Evolutionary conservation across 345 rosid species (phyloP).

Genomic region (Theobroma cacao): DNA sequence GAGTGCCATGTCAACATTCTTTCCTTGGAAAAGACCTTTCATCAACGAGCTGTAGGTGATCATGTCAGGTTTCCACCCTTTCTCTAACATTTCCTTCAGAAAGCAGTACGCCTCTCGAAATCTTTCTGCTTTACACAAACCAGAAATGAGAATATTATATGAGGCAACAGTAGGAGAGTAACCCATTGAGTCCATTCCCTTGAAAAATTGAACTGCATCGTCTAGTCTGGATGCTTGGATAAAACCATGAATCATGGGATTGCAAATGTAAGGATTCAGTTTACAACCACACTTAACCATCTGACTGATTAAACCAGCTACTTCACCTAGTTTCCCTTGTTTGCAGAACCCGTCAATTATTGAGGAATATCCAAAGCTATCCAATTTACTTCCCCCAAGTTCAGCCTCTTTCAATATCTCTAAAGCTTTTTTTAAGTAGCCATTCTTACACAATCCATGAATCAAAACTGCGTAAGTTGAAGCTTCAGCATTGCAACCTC

Average conservation of each 20-base stretch:
- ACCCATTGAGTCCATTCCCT: slow-evolving; percentile 51
- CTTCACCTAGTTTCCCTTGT: slow-evolving; percentile 68
- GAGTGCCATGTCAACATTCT: slow-evolving; percentile 64
- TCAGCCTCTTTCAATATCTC: slow-evolving; percentile 53
- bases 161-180: slow-evolving; percentile 57
- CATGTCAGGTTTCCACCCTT: slow-evolving; percentile 64
- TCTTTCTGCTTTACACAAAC: slow-evolving; percentile 73
- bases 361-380: slow-evolving; percentile 65
- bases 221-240: slow-evolving; percentile 59
- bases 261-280: slow-evolving; percentile 55
- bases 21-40: slow-evolving; percentile 67
- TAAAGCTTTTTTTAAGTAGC: slow-evolving; percentile 66
- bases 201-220: slow-evolving; percentile 53
- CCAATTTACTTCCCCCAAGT: slow-evolving; percentile 42
- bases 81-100: slow-evolving; percentile 79
- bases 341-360: slow-evolving; percentile 73
- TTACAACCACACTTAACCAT: slow-evolving; percentile 47
- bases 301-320: slow-evolving; percentile 39
- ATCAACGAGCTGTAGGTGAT: slow-evolving; percentile 76
- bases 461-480: slow-evolving; percentile 63
- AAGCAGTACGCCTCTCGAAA: slow-evolving; percentile 58
- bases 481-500: slow-evolving; percentile 48
- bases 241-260: slow-evolving; percentile 65
- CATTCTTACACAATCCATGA: slow-evolving; percentile 82
- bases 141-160: slow-evolving; percentile 66